Percentiles rank a stretch among this genome's conserved stretches.
phyloP scores from a whole-genome alignment of 1,139 yeast species.

The Chernovozyma sophiae-reginae region DNA sequence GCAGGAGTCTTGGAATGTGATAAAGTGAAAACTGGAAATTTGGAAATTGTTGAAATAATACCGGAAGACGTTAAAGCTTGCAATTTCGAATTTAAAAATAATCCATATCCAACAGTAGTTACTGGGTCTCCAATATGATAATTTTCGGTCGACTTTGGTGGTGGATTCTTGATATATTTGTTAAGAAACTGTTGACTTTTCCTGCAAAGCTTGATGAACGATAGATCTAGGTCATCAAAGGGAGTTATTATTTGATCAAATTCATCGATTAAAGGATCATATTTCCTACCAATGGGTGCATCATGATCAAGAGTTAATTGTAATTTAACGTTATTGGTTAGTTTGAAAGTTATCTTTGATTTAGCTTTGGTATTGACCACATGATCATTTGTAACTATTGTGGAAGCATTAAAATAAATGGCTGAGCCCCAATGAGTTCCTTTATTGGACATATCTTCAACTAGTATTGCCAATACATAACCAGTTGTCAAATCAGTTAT shows the following conservation, averaged over 20 bases:
- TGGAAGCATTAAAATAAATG: constrained; percentile 20
- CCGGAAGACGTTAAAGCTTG: constrained; percentile 48
- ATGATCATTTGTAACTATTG: constrained; percentile 34
- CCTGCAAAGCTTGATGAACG: constrained; percentile 26
- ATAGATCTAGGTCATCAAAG: constrained; percentile 30
- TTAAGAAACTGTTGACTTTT: constrained; percentile 9
- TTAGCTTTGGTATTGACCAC: constrained; percentile 19
- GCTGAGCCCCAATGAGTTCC: constrained; percentile 35
- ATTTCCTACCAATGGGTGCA: neutral
- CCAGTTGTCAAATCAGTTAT: constrained; percentile 6
- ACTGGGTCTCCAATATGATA: constrained; percentile 34
- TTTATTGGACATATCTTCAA: constrained; percentile 5
- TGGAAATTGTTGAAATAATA: constrained; percentile 25
- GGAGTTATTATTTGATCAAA: constrained; percentile 22
- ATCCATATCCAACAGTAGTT: constrained; percentile 54
- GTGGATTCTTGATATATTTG: neutral
- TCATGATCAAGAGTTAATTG: neutral
- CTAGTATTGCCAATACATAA: constrained; percentile 12
- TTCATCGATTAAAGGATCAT: neutral
- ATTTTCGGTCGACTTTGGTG: constrained; percentile 1
- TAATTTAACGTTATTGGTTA: constrained; percentile 2
- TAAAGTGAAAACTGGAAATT: constrained; percentile 11
- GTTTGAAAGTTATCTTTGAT: constrained; percentile 8
- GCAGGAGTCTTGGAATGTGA: constrained; percentile 17
- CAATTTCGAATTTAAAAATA: constrained; percentile 29